Conservation (phyloP, 257 asterid genomes). For the Penstemon newberryi region DNA sequence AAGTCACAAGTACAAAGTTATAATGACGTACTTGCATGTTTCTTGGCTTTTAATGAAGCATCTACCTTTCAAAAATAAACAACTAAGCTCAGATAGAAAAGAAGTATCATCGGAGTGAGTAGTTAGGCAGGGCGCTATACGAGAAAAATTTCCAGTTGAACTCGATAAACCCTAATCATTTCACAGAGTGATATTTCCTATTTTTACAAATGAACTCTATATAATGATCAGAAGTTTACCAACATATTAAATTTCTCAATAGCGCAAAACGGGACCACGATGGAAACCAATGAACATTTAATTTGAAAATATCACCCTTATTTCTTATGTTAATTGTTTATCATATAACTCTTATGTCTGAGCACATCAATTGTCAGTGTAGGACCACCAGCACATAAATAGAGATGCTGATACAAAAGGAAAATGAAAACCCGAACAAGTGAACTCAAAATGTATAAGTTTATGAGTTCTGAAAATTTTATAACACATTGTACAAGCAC, state of each 20-base stretch:
- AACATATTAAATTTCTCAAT: no score
- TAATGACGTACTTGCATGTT: no score
- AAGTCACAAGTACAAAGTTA: no score
- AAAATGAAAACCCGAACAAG: background rate
- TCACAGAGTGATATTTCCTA: background rate
- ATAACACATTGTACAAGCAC: background rate
- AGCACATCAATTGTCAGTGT: background rate
- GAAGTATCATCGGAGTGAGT: background rate
- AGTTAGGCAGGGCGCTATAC: background rate
- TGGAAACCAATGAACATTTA: background rate
- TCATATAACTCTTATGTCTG: background rate
- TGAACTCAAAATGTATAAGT: background rate
- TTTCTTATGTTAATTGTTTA: background rate
- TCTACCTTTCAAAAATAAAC: background rate
- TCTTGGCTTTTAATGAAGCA: no score
- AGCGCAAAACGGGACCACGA: background rate
- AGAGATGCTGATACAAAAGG: background rate
- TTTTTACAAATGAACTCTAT: no score
- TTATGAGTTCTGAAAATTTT: no score
- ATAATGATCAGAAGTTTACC: background rate
- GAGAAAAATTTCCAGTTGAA: no score
- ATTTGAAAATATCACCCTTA: no score
- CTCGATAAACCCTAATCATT: background rate
- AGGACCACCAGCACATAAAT: background rate
- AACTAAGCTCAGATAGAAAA: background rate